These are phyloP conservation scores for Ettlia oleoabundans DNA, from an alignment of 139 green algal species.

Conservation along the genomic window DNA sequence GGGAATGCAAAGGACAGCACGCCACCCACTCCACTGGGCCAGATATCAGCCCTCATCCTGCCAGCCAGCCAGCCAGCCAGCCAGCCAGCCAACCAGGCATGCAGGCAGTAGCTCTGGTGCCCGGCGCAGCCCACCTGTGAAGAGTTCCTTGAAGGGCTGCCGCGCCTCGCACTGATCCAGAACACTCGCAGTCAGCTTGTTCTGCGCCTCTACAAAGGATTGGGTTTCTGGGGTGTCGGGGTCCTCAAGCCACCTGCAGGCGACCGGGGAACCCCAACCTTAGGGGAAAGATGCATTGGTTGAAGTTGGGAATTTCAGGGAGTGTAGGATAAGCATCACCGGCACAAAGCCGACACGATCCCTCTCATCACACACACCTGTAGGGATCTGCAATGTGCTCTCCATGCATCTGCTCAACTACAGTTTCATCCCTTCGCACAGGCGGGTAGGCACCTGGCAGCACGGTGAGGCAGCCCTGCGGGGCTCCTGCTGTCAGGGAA, in stretches of 20 bases:
- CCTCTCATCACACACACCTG: too few species aligned
- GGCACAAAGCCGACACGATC: too few species aligned
- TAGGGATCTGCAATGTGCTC: slow-evolving; percentile 64
- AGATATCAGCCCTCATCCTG: too few species aligned
- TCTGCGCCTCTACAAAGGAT: slow-evolving; percentile 87
- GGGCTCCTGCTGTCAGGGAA: slow-evolving; percentile 56
- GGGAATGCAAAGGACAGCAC: too few species aligned
- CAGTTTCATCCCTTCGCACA: slow-evolving; percentile 68
- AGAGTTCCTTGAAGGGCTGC: slow-evolving; percentile 65
- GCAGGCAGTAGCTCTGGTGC: background rate
- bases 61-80: too few species aligned
- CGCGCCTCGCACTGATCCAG: slow-evolving; percentile 72
- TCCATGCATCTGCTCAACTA: slow-evolving; percentile 79
- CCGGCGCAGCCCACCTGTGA: slow-evolving; percentile 49
- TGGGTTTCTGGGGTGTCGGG: slow-evolving; percentile 77
- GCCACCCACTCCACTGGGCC: too few species aligned
- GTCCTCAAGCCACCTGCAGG: slow-evolving; percentile 94
- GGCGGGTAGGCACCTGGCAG: slow-evolving; percentile 62
- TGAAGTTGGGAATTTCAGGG: too few species aligned
- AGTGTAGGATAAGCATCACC: too few species aligned
- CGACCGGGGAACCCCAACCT: too few species aligned
- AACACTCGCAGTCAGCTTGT: slow-evolving; percentile 75
- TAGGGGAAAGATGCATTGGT: too few species aligned
- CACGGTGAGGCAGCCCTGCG: slow-evolving; percentile 59
- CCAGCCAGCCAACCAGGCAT: background rate